These are phyloP conservation scores for Plantago elongata DNA, from an alignment of 257 asterid species.

Conservation along the genomic window DNA sequence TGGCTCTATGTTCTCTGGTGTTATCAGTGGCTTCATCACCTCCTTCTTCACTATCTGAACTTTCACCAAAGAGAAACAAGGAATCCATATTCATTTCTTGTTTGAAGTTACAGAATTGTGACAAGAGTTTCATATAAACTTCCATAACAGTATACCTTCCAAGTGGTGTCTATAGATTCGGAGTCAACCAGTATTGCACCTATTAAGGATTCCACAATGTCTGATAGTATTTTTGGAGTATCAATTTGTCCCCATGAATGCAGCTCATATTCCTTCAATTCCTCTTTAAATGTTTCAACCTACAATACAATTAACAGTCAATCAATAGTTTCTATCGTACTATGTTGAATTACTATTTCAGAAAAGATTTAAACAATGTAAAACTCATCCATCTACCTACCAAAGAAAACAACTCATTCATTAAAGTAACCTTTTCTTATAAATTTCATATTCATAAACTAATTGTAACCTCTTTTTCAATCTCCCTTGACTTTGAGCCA, in stretches of 20 bases:
- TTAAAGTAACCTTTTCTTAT: too few species aligned
- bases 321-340: neutral
- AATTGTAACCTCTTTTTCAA: too few species aligned
- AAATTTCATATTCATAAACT: too few species aligned
- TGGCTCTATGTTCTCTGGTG: constrained; percentile 60
- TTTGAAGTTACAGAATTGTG: neutral
- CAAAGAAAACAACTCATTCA: too few species aligned
- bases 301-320: constrained; percentile 23
- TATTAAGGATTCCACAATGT: constrained; percentile 76
- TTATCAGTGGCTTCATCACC: constrained; percentile 62
- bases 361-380: too few species aligned
- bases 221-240: constrained; percentile 85
- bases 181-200: constrained; percentile 81
- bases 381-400: too few species aligned
- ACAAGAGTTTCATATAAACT: too few species aligned
- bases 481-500: too few species aligned
- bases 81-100: neutral
- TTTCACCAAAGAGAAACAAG: neutral
- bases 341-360: too few species aligned
- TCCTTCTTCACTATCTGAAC: constrained; percentile 47
- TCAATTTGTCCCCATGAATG: constrained; percentile 73
- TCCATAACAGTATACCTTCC: constrained; percentile 48
- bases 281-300: constrained; percentile 59
- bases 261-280: constrained; percentile 63
- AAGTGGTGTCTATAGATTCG: constrained; percentile 57